phyloP scores from a whole-genome alignment of 2,329 filamentous ascomycete species.

The Neofusicoccum umdonicola region DNA sequence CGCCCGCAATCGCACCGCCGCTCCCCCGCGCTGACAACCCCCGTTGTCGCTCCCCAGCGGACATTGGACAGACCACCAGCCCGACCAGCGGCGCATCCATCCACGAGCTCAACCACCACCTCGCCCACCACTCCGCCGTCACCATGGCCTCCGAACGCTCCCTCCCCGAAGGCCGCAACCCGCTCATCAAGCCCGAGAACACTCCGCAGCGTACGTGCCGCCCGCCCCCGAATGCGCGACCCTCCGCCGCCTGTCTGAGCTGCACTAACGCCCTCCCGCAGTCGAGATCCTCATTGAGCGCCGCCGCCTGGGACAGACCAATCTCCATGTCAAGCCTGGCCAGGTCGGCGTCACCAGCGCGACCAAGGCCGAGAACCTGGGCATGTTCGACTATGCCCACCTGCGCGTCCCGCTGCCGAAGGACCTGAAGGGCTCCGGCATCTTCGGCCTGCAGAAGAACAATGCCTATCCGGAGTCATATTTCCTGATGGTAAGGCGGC shows the following conservation, averaged over 20 bases:
- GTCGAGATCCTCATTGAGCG: conserved; percentile 67
- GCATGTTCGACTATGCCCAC: conserved; percentile 93
- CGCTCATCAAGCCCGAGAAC: conserved; percentile 60
- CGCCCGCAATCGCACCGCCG: conserved; percentile 1
- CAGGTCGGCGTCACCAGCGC: conserved; percentile 69
- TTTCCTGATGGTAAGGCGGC: conserved; percentile 73
- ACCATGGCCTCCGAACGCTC: conserved; percentile 40
- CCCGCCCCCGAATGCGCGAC: conserved; percentile 23
- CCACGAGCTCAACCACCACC: neutral
- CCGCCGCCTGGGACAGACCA: conserved; percentile 88
- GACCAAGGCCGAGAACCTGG: conserved; percentile 69
- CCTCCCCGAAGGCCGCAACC: conserved; percentile 64
- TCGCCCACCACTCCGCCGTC: neutral
- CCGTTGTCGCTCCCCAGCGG: neutral
- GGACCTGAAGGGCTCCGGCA: conserved; percentile 81
- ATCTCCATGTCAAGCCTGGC: conserved; percentile 78
- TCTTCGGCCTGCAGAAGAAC: conserved; percentile 70
- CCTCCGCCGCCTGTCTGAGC: neutral
- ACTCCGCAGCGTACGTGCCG: conserved; percentile 61
- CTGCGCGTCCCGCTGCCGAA: conserved; percentile 88
- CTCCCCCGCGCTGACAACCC: neutral
- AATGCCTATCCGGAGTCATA: conserved; percentile 76
- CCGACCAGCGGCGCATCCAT: conserved; percentile 7
- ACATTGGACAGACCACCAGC: neutral
- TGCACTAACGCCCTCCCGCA: conserved; percentile 29